Base-by-base conservation (phyloP, 495 filamentous ascomycete genomes). In the Hyaloscypha finlandica region DNA sequence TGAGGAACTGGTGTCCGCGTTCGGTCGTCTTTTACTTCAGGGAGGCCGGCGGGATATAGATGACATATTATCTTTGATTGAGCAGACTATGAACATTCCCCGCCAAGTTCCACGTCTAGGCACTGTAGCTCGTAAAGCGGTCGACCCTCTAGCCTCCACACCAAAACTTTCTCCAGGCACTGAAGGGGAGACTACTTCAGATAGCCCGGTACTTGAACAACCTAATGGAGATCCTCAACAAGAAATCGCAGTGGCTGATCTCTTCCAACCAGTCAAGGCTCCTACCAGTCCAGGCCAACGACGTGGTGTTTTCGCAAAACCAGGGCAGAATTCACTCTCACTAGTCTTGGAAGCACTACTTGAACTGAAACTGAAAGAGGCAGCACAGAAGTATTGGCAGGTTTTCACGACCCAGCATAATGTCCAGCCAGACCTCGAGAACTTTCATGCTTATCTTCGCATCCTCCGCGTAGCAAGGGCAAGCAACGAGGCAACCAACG, bases 1-100 rank as follows among this genome's bases (percentile, higher is more conserved):
- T 71, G 90, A 92, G 68, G 76, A 83, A 51, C 77, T 97, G 3
- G 88, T 93, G 9, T 85, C 83, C 64, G 80, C 91, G 6, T 94
- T 97, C 90, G 92, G 89, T 12, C 79, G 85, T 25, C 66, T 97
- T 3, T 80, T 97, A 8, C 73, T 91, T 30, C 84, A 88, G 9
- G 74, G 76, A 20, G 81, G 83, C 30, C 79, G 84, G 45, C 81
- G 84, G 33, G 87, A 92, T 70, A 84, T 80, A 71, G 85, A 91
- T 66, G 85, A 91, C 71, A 80, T 95, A 4, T 80, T 97, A 25
- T 82, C 83, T 8, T 77, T 99, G 29, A 75, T 93, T 16, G 80
- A 92, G 59, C 90, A 96, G 76, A 91, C 92, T 8, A 92, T 92
- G 84, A 81, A 84, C 33, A 83, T 94, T 66, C 86, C 89, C 16